These are phyloP conservation scores for Datisca glomerata DNA, from an alignment of 306 rosid genomes.

Conservation along the genomic window DNA sequence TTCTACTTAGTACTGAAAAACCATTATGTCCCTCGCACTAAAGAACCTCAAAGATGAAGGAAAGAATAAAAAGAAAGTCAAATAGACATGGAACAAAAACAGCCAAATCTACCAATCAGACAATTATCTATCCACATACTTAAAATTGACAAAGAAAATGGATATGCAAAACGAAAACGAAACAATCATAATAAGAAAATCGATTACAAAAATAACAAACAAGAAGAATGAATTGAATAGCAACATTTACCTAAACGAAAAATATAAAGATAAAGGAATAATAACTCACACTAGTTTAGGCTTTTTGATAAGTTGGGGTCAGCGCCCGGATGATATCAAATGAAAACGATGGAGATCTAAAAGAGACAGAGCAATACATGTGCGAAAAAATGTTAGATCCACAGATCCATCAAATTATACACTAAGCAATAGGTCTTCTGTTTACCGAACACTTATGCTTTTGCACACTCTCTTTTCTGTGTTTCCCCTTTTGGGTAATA, in stretches of 20 bases:
- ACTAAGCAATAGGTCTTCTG: conserved; percentile 24
- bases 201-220: not conserved
- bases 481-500: not conserved
- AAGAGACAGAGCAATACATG: conserved; percentile 44
- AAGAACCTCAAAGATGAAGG: conserved; percentile 10
- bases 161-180: too few species aligned
- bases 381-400: conserved; percentile 57
- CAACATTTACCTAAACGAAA: not conserved
- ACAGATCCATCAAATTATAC: conserved; percentile 50
- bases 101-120: too few species aligned
- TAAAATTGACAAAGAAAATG: too few species aligned
- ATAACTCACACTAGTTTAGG: conserved; percentile 13
- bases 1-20: conserved; percentile 8
- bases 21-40: not conserved
- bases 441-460: not conserved
- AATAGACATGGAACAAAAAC: too few species aligned
- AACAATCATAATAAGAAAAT: too few species aligned
- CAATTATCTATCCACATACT: too few species aligned
- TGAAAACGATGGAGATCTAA: conserved; percentile 50
- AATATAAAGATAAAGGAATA: conserved; percentile 14
- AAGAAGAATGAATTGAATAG: not conserved
- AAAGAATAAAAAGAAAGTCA: conserved; percentile 4
- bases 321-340: conserved; percentile 19
- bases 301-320: conserved; percentile 23
- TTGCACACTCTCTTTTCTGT: conserved; percentile 14